Conservation (phyloP, 2,329 filamentous ascomycete species). For the Pseudomassariella vexata region DNA sequence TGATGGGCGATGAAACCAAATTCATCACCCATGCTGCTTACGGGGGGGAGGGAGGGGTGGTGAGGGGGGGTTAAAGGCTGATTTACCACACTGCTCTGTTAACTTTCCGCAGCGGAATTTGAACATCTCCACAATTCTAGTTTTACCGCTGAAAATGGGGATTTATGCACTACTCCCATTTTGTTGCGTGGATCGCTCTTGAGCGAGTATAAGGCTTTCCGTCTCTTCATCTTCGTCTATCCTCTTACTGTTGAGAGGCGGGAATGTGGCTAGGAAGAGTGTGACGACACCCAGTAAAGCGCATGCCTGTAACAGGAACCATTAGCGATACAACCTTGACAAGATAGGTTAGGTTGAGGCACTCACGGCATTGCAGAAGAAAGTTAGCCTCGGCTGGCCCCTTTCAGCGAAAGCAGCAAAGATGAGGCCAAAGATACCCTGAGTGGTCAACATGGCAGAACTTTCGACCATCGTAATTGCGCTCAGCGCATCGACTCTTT, state of each 20-base stretch:
- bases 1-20: conserved; percentile 24
- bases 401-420: conserved; percentile 58
- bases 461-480: conserved; percentile 68
- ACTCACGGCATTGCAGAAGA: conserved; percentile 60
- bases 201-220: too few species aligned
- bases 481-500: conserved; percentile 61
- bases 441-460: conserved; percentile 57
- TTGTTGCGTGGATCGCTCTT: background rate
- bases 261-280: conserved; percentile 3
- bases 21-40: conserved; percentile 18
- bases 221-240: conserved; percentile 3
- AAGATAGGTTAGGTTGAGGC: too few species aligned
- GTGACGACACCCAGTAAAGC: conserved; percentile 1
- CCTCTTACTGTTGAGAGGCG: conserved; percentile 2
- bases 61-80: background rate
- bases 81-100: background rate
- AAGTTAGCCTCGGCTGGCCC: conserved; percentile 56
- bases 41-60: conserved; percentile 22
- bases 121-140: too few species aligned
- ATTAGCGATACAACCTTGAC: too few species aligned
- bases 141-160: too few species aligned
- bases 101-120: background rate
- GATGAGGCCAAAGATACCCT: conserved; percentile 60
- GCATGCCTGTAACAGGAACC: background rate
- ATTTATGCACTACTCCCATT: too few species aligned